phyloP scores from a whole-genome alignment of 2,329 filamentous ascomycete genomes.

The Aspergillus intermedius region DNA sequence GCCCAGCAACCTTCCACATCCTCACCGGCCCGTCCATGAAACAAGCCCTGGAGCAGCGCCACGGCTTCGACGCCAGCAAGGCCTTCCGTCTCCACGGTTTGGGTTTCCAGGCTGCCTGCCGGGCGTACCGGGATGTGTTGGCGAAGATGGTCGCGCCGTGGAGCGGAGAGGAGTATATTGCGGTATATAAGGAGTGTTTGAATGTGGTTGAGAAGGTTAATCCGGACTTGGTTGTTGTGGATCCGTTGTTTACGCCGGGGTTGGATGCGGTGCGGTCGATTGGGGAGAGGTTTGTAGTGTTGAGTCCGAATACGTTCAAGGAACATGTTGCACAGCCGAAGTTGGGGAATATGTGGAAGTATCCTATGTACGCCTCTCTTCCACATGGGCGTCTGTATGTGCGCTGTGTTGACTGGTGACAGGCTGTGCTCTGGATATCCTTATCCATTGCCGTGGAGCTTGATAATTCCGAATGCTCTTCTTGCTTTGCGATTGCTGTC shows the following conservation, averaged over 20 bases:
- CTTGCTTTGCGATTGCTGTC: conserved; percentile 24
- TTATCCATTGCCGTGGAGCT: conserved; percentile 38
- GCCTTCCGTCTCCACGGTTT: conserved; percentile 8
- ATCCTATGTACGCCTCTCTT: conserved; percentile 8
- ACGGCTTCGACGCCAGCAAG: background rate
- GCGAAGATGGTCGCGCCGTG: conserved; percentile 18
- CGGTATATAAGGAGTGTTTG: conserved; percentile 28
- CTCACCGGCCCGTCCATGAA: conserved; percentile 16
- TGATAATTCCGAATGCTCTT: conserved; percentile 35
- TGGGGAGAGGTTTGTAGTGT: conserved; percentile 25
- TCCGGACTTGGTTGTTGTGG: conserved; percentile 34
- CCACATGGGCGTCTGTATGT: background rate
- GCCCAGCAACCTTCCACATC: conserved; percentile 18
- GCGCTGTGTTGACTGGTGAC: background rate
- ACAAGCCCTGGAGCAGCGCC: conserved; percentile 6
- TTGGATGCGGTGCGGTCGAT: conserved; percentile 34
- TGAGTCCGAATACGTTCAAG: conserved; percentile 41
- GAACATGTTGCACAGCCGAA: conserved; percentile 34
- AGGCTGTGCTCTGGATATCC: conserved; percentile 37
- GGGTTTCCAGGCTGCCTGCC: conserved; percentile 24
- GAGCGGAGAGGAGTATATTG: conserved; percentile 30
- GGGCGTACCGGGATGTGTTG: conserved; percentile 13
- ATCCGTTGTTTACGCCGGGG: conserved; percentile 35
- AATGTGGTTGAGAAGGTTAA: conserved; percentile 27
- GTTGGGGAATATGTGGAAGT: conserved; percentile 21